Evolutionary conservation across 2,329 filamentous ascomycete genomes (phyloP).

Genomic region (Mycosphaerella arachidis): DNA sequence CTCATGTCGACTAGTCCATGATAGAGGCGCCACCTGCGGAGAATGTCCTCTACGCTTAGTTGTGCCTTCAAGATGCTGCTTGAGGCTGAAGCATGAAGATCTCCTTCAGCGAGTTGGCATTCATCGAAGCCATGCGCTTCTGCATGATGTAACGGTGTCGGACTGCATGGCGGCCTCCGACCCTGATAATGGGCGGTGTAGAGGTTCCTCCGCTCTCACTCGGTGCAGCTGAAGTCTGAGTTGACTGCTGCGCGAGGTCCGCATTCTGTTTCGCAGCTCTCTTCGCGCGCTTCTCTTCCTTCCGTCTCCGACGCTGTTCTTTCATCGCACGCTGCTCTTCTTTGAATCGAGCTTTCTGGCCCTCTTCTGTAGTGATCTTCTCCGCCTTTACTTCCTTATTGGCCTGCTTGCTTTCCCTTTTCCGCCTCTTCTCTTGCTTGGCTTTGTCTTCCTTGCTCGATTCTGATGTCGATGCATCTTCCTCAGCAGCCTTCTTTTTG

Average conservation of each 20-base stretch:
- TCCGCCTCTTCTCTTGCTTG: conserved; percentile 42
- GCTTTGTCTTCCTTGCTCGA: conserved; percentile 22
- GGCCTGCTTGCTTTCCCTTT: conserved; percentile 22
- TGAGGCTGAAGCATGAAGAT: conserved; percentile 65
- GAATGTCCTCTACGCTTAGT: background rate
- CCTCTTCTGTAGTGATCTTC: conserved; percentile 20
- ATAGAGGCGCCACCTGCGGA: background rate
- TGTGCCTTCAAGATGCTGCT: conserved; percentile 13
- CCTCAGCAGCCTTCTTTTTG: background rate
- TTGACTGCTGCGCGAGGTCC: conserved; percentile 36
- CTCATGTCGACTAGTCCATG: background rate
- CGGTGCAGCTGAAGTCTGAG: conserved; percentile 7
- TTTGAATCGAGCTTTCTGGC: conserved; percentile 37
- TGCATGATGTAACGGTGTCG: conserved; percentile 80
- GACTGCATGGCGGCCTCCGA: conserved; percentile 59
- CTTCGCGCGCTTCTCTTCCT: conserved; percentile 48
- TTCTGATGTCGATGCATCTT: conserved; percentile 9
- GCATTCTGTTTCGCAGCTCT: conserved; percentile 40
- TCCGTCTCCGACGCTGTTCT: conserved; percentile 44
- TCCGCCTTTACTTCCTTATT: conserved; percentile 11
- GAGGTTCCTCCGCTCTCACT: conserved; percentile 28
- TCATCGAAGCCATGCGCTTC: conserved; percentile 77
- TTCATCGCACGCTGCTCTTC: conserved; percentile 45
- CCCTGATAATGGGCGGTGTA: conserved; percentile 28
- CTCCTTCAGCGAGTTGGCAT: conserved; percentile 80